Conservation (phyloP, 768 basidiomycete species). For the Cubamyces lactineus region DNA sequence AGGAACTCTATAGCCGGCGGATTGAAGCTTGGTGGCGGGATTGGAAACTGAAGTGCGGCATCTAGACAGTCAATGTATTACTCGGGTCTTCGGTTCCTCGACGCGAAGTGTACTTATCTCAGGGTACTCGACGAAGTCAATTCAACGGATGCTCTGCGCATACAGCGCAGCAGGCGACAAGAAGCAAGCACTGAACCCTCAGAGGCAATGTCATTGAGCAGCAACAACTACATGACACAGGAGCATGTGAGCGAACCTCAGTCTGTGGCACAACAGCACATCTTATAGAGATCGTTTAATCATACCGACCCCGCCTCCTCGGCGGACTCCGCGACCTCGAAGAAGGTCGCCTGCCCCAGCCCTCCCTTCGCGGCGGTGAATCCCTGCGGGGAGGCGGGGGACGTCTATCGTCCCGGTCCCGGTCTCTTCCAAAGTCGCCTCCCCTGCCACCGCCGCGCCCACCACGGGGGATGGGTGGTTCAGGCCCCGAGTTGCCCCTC, state of each 20-base stretch:
- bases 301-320: conserved; percentile 35
- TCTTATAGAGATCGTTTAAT: conserved; percentile 7
- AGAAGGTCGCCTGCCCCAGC: conserved; percentile 38
- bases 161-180: too few species aligned
- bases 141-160: too few species aligned
- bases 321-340: conserved; percentile 48
- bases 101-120: too few species aligned
- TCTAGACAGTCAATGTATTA: too few species aligned
- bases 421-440: conserved; percentile 31
- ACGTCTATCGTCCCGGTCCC: conserved; percentile 32
- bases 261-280: neutral
- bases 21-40: conserved; percentile 28
- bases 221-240: neutral
- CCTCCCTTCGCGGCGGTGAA: conserved; percentile 31
- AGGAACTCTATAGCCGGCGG: conserved; percentile 19
- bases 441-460: conserved; percentile 51
- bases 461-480: conserved; percentile 41
- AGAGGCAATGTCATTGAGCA: neutral
- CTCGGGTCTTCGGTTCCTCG: too few species aligned
- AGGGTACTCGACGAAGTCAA: too few species aligned
- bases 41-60: too few species aligned
- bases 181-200: too few species aligned
- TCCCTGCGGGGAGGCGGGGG: conserved; percentile 23
- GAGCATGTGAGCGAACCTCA: conserved; percentile 1
- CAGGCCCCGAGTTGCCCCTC: conserved; percentile 68